These are phyloP conservation scores for Symbiodinium natans DNA, from an alignment of 73 alveolate genomes.

Conservation along the genomic window DNA sequence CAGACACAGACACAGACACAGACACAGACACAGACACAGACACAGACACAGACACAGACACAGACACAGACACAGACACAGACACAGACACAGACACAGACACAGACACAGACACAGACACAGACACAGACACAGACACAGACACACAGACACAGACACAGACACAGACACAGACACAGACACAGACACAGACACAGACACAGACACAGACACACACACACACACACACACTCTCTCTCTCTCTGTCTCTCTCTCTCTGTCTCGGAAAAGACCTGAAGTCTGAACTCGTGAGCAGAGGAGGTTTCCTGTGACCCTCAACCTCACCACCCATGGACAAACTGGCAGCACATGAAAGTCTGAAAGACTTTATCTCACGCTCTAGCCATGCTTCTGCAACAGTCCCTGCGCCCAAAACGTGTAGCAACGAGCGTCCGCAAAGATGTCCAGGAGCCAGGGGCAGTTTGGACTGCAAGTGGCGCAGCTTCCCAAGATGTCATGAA, in stretches of 20 bases:
- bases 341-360: no score
- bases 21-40: background rate
- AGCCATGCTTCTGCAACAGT: no score
- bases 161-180: background rate
- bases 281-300: no score
- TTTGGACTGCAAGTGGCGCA: conserved; percentile 75
- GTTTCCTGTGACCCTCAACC: no score
- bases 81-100: conserved; percentile 9
- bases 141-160: background rate
- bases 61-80: conserved; percentile 9
- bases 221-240: no score
- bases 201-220: background rate
- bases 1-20: conserved; percentile 2
- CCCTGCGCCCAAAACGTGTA: no score
- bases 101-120: conserved; percentile 9
- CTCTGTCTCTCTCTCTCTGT: no score
- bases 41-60: background rate
- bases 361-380: no score
- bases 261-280: no score
- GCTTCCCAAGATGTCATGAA: background rate
- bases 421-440: no score
- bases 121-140: background rate
- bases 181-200: background rate
- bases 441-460: conserved; percentile 70
- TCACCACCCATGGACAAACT: no score